Base-by-base conservation (phyloP, 176 grass and related monocot species). In the Paspalum notatum region DNA sequence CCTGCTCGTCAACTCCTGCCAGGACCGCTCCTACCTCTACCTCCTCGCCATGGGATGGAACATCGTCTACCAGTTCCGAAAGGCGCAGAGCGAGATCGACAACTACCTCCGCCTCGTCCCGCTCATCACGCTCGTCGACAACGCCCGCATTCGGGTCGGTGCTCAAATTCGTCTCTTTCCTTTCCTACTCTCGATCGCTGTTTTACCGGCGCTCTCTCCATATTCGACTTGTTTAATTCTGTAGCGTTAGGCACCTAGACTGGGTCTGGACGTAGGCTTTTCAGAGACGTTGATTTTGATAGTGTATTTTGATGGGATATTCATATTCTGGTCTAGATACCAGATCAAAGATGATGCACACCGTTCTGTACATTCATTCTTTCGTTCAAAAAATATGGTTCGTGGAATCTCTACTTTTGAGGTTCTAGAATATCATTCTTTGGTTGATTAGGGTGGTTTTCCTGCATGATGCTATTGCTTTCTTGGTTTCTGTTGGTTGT, bases 31-130 rank as follows among this genome's bases (percentile, higher is more conserved):
- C 81, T 99, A 88, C 82, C 83, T 93, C 74, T 95, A 99, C 75
- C 90, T 95, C 77, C 72, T 99, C 57, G 84, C 90, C 54, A 99
- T 93, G 90, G 96, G 92, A 0, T 99, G 96, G 96, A 99, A 88
- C 80, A 90, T 99, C 46, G 90, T 93, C 27, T 95, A 93, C 78
- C 92, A 89, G 61, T 99, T 99, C 80, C 84, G 84, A 15, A 93
- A 83, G 79, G 96, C 82, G 47, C 92, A 99, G 92, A 87, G 8
- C 69, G 96, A 99, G 90, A 99, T 99, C 68, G 96, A 99, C 67
- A 89, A 91, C 40, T 95, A 99, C 68, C 85, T 99, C 18, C 76
- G 84, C 47, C 87, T 99, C 58, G 93, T 99, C 42, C 96, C 96
- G 25, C 90, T 99, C 83, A 89, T 99, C 80, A 93, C 88, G 12